These are phyloP conservation scores for Rugosomyces carneus DNA, from an alignment of 1,284 basidiomycete species.

Conservation along the genomic window DNA sequence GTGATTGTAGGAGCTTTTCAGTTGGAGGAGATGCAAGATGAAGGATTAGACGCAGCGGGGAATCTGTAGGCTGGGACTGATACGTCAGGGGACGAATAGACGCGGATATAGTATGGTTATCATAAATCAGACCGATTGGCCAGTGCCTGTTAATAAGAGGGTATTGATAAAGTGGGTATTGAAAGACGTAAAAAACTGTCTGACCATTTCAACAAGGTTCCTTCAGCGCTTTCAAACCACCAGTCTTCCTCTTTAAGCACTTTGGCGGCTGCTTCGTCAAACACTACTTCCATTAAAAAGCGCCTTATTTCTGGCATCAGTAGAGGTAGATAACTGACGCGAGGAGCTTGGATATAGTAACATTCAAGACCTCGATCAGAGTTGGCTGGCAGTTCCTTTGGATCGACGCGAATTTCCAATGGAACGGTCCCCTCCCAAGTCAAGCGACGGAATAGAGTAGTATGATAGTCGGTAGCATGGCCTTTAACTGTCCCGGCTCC, in stretches of 20 bases:
- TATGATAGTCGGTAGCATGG: conserved; percentile 48
- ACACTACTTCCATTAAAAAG: conserved; percentile 84
- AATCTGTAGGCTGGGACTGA: conserved; percentile 36
- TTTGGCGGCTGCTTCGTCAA: conserved; percentile 74
- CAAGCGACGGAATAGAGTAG: conserved; percentile 72
- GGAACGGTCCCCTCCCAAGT: conserved; percentile 85
- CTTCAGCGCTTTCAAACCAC: conserved; percentile 89
- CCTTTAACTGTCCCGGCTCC: conserved; percentile 40
- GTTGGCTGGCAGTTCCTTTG: conserved; percentile 80
- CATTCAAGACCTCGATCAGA: conserved; percentile 82
- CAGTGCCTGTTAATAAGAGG: conserved; percentile 67
- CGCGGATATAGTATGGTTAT: conserved; percentile 65
- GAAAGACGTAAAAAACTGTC: conserved; percentile 22
- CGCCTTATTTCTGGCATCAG: conserved; percentile 80
- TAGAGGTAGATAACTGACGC: conserved; percentile 88
- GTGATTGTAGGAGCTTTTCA: conserved; percentile 77
- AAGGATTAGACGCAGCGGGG: conserved; percentile 72
- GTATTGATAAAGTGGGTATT: not conserved
- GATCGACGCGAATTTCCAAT: conserved; percentile 77
- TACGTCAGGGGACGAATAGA: conserved; percentile 45
- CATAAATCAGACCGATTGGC: conserved; percentile 89
- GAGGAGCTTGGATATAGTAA: conserved; percentile 81
- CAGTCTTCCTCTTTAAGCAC: conserved; percentile 79
- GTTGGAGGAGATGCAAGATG: conserved; percentile 83
- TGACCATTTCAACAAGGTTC: conserved; percentile 75